Conservation (phyloP, 148 eudicot genomes). For the Nepenthes gracilis region DNA sequence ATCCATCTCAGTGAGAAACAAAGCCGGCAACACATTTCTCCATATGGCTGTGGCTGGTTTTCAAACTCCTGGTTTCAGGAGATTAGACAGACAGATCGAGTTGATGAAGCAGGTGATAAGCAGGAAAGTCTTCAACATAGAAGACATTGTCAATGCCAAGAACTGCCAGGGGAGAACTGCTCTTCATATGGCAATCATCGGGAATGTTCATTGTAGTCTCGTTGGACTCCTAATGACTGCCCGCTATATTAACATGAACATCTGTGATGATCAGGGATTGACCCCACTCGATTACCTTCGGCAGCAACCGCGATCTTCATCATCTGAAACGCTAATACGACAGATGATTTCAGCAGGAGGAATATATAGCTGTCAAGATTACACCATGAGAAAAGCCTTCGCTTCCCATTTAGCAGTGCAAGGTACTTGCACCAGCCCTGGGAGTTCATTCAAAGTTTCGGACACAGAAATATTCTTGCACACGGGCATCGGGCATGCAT, state of each 20-base stretch:
- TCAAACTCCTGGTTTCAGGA: slow-evolving; percentile 58
- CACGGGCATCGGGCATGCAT: slow-evolving; percentile 41
- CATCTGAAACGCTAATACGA: slow-evolving; percentile 53
- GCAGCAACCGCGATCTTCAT: slow-evolving; percentile 56
- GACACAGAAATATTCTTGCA: slow-evolving; percentile 62
- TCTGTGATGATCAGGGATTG: slow-evolving; percentile 57
- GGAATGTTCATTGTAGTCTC: slow-evolving; percentile 58
- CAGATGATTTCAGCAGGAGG: slow-evolving; percentile 88
- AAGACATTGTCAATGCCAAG: slow-evolving; percentile 46
- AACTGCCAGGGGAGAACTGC: slow-evolving; percentile 62
- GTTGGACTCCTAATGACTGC: slow-evolving; percentile 63
- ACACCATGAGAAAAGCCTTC: slow-evolving; percentile 52
- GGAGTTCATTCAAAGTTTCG: slow-evolving; percentile 62
- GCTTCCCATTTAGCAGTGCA: slow-evolving; percentile 76
- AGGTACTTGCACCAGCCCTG: slow-evolving; percentile 67
- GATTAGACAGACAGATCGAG: slow-evolving; percentile 69
- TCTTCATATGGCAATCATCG: slow-evolving; percentile 70
- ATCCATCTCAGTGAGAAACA: slow-evolving; percentile 39
- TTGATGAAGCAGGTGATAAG: slow-evolving; percentile 53
- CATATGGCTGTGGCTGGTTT: slow-evolving; percentile 75
- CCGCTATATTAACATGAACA: slow-evolving; percentile 44
- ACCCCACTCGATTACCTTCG: slow-evolving; percentile 88
- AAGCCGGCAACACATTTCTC: slow-evolving; percentile 69
- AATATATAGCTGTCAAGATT: slow-evolving; percentile 53
- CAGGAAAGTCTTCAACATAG: slow-evolving; percentile 26